Evolutionary conservation across 2,329 filamentous ascomycete genomes (phyloP).

Genomic region (Exophiala aquamarina): DNA sequence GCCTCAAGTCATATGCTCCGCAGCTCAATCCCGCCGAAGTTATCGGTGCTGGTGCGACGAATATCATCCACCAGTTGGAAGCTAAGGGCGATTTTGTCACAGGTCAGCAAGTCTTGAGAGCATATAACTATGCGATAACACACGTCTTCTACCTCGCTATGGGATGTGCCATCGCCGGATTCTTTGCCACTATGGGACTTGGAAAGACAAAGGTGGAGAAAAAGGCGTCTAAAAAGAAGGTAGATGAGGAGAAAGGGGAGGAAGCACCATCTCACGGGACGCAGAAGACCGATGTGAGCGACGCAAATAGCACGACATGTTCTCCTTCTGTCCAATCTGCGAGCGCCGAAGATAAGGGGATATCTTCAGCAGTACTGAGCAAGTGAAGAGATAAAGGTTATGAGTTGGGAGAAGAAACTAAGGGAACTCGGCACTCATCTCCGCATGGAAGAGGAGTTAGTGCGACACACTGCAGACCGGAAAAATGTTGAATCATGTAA

Average conservation of each 20-base stretch:
- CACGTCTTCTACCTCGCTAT: conserved; percentile 21
- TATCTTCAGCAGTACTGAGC: no score
- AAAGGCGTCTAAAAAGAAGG: conserved; percentile 5
- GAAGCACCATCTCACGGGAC: no score
- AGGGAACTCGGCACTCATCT: no score
- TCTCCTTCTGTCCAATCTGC: no score
- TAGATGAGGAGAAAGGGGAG: neutral
- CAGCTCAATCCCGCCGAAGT: conserved; percentile 18
- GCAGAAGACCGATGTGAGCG: no score
- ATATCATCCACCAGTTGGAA: conserved; percentile 13
- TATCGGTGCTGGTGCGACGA: conserved; percentile 23
- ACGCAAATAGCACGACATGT: no score
- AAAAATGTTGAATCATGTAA: no score
- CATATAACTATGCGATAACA: conserved; percentile 25
- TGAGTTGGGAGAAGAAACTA: no score
- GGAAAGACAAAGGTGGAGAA: conserved; percentile 17
- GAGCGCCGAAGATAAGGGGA: no score
- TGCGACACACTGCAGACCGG: no score
- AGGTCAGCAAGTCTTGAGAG: conserved; percentile 29
- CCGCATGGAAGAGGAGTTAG: no score
- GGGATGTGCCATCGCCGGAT: conserved; percentile 6
- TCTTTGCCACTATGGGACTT: conserved; percentile 14
- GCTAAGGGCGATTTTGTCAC: conserved; percentile 1
- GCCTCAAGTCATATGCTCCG: conserved; percentile 9
- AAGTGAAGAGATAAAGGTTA: no score